Percentiles rank a stretch among this genome's conserved stretches.
These are phyloP conservation scores for Phoma sp. DNA, from an alignment of 2,329 filamentous ascomycete species.

Conservation along the genomic window DNA sequence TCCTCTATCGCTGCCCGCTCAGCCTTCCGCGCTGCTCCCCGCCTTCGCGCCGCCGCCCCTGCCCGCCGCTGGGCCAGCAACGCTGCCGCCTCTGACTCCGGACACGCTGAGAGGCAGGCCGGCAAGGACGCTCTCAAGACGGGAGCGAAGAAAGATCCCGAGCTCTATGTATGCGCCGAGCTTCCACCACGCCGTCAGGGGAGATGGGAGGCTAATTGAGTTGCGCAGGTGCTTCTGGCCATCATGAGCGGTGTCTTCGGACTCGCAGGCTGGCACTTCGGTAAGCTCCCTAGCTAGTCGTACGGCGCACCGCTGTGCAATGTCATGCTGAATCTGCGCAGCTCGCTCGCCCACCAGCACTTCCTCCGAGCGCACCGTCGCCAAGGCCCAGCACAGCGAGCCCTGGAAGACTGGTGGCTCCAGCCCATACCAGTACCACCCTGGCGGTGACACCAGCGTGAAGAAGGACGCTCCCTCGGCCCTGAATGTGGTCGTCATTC, in stretches of 20 bases:
- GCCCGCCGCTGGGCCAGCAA: constrained; percentile 47
- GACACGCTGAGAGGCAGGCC: constrained; percentile 54
- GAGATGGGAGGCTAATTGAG: constrained; percentile 30
- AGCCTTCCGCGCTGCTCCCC: constrained; percentile 54
- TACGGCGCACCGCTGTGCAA: constrained; percentile 3
- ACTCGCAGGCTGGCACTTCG: constrained; percentile 89
- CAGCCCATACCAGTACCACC: constrained; percentile 71
- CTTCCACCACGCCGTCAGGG: neutral
- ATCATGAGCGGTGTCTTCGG: constrained; percentile 90
- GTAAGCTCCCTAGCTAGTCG: constrained; percentile 54
- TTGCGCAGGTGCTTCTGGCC: constrained; percentile 77
- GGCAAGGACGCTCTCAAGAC: constrained; percentile 61
- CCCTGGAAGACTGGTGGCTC: constrained; percentile 77
- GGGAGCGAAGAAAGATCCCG: constrained; percentile 72
- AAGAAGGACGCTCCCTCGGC: constrained; percentile 93
- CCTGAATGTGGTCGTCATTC: constrained; percentile 91
- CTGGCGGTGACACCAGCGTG: constrained; percentile 78
- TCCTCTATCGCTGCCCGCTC: constrained; percentile 53
- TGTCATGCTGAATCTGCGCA: constrained; percentile 46
- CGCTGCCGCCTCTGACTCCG: constrained; percentile 25
- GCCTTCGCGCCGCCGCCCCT: constrained; percentile 48
- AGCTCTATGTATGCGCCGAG: constrained; percentile 69
- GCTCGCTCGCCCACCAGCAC: constrained; percentile 84
- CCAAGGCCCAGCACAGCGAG: constrained; percentile 78
- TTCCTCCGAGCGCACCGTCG: constrained; percentile 79